Base-by-base conservation (phyloP, 225 moss, liverwort and hornwort species). In the Bryum argenteum region DNA sequence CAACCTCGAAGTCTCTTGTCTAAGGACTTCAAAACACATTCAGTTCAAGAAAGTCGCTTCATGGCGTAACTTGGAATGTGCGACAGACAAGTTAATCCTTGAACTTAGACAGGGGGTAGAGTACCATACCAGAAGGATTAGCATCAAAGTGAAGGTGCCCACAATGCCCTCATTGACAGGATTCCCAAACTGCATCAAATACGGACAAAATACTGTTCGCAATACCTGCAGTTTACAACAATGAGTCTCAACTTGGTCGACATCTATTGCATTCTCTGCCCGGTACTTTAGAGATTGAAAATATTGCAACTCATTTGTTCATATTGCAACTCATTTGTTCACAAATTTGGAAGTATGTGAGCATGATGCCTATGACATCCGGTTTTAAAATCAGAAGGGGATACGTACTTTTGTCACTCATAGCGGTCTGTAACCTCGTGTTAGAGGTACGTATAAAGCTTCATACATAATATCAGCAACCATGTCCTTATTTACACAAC, bases 171-270 rank as follows among this genome's bases (percentile, higher is more conserved):
- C 64, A 45, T 73, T 67, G 50, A 28, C 13, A 52, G 37, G 58
- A 63, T 48, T 61, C 37, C 82, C 55, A 19, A 28, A 68, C 58
- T 60, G 67, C 48, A 38, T 73, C 38, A 79, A 45, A 63, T 40
- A 66, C 54, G 71, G 77, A 67, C 77, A 61, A 71, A 79, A 74
- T 33, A 79, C 41, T 17, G 48, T 43, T 64, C 65, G 58, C 16
- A 79, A 72, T n/a, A 79, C 76, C 79, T 85, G 64, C 59, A 65
- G 77, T 45, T 66, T 12, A 72, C 45, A 65, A 75, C 10, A 17
- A 37, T 5, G n/a, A 68, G 26, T 7, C 39, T 11, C 22, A 23
- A 61, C 54, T 40, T 17, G 38, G 26, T 63, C 20, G 57, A 63
- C 13, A 54, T 58, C 28, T n/a, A n/a, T n/a, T n/a, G n/a, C n/a